Conservation (phyloP, 495 filamentous ascomycete genomes). For the Neurospora terricola region DNA sequence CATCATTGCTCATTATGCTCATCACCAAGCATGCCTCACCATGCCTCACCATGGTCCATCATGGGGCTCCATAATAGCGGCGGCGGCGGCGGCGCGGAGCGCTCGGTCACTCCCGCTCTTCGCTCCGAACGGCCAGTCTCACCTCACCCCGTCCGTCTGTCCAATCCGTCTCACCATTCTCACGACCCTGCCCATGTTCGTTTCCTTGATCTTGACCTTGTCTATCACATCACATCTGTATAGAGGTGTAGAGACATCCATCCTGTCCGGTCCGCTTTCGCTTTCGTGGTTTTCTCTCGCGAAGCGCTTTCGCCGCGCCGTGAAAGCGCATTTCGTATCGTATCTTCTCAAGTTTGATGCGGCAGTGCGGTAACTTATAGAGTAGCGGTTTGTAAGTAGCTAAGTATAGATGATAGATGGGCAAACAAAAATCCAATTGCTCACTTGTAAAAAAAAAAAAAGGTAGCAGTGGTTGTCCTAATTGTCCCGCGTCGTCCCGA, state of each 20-base stretch:
- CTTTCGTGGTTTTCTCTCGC: background rate
- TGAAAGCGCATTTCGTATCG: background rate
- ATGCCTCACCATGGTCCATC: background rate
- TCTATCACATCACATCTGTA: background rate
- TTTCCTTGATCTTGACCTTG: background rate
- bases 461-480: background rate
- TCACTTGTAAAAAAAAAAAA: background rate
- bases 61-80: background rate
- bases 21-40: background rate
- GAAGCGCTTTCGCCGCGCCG: background rate
- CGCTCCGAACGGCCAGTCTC: background rate
- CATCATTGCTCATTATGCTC: background rate
- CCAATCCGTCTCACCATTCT: background rate
- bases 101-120: background rate
- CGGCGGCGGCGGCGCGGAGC: background rate
- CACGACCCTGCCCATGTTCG: background rate
- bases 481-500: background rate
- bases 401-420: background rate
- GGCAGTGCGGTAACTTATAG: background rate
- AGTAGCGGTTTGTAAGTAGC: background rate
- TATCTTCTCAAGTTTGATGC: background rate
- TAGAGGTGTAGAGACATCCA: background rate
- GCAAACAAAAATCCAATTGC: background rate
- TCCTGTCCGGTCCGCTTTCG: background rate
- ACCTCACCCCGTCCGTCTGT: background rate